Evolutionary conservation across 805 yeast species (phyloP).

Genomic region (Kazachstania bromeliacearum): DNA sequence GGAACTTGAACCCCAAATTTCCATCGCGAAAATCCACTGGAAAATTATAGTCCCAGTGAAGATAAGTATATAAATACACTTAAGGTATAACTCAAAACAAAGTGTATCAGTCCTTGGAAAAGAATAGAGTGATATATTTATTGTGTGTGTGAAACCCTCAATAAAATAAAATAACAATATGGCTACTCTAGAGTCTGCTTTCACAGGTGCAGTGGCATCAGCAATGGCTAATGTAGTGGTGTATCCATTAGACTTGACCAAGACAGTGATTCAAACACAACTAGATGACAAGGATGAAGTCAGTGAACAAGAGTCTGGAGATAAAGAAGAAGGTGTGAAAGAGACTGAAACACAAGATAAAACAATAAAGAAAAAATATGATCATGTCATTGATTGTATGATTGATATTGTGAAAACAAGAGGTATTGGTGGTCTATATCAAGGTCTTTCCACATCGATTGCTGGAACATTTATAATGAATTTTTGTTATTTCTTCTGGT

Average conservation of each 20-base stretch:
- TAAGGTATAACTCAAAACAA: too few species aligned
- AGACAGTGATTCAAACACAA: constrained; percentile 71
- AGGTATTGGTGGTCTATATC: constrained; percentile 63
- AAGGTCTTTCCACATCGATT: constrained; percentile 59
- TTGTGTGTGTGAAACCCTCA: too few species aligned
- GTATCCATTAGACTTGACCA: constrained; percentile 72
- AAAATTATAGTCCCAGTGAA: too few species aligned
- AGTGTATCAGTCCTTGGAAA: too few species aligned
- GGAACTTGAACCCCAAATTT: too few species aligned
- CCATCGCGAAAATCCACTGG: too few species aligned
- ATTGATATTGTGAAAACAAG: constrained; percentile 43
- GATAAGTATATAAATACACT: too few species aligned
- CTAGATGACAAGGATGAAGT: constrained; percentile 4
- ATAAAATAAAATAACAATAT: constrained; percentile 16
- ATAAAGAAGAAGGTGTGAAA: background rate
- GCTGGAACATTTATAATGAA: constrained; percentile 68
- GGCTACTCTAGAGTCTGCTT: constrained; percentile 60
- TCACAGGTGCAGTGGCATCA: constrained; percentile 76
- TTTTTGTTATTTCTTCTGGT: constrained; percentile 84
- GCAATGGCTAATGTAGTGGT: constrained; percentile 69
- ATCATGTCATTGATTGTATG: constrained; percentile 55
- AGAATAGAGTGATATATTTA: too few species aligned
- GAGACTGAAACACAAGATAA: constrained; percentile 1
- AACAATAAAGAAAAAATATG: constrained; percentile 33
- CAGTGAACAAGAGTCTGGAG: constrained; percentile 3